A percentile compares a stretch with the other conserved stretches of the same genome.
Evolutionary conservation across 352 stramenopile species (phyloP).

Genomic region (Globisporangium ultimum): DNA sequence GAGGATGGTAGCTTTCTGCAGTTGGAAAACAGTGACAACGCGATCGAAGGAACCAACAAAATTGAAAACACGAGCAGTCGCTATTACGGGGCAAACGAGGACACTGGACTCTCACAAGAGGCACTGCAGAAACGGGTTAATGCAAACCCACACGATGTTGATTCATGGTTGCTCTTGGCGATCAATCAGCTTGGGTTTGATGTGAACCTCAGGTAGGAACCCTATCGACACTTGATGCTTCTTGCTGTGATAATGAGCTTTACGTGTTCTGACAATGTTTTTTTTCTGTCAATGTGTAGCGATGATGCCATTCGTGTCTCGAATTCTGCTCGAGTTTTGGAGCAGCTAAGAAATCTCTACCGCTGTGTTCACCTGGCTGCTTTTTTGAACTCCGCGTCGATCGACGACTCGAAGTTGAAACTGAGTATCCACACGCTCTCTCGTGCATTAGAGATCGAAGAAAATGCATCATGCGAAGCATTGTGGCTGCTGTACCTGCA

Average conservation of each 20-base stretch:
- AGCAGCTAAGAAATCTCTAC: constrained; percentile 18
- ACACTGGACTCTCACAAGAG: constrained; percentile 9
- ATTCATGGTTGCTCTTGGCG: constrained; percentile 49
- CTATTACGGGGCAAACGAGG: constrained; percentile 31
- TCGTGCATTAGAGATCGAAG: constrained; percentile 30
- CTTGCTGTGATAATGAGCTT: background rate
- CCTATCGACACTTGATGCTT: no score
- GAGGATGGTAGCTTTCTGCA: constrained; percentile 13
- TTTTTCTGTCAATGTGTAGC: constrained; percentile 1
- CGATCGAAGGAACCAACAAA: background rate
- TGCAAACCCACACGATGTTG: constrained; percentile 23
- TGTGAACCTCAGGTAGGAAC: constrained; percentile 27
- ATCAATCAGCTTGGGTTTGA: constrained; percentile 48
- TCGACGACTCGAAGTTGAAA: constrained; percentile 15
- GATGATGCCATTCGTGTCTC: constrained; percentile 23
- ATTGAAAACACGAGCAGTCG: constrained; percentile 8
- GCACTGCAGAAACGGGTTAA: constrained; percentile 26
- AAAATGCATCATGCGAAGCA: constrained; percentile 33
- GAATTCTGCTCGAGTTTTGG: constrained; percentile 8
- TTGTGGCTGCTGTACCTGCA: constrained; percentile 33
- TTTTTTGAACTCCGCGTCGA: background rate
- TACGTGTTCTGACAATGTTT: background rate
- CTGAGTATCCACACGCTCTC: constrained; percentile 26
- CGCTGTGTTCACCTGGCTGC: constrained; percentile 10
- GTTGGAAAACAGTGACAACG: constrained; percentile 5